Evolutionary conservation across 2,329 filamentous ascomycete genomes (phyloP).

Genomic region (Lecanoromycetidae sp.): DNA sequence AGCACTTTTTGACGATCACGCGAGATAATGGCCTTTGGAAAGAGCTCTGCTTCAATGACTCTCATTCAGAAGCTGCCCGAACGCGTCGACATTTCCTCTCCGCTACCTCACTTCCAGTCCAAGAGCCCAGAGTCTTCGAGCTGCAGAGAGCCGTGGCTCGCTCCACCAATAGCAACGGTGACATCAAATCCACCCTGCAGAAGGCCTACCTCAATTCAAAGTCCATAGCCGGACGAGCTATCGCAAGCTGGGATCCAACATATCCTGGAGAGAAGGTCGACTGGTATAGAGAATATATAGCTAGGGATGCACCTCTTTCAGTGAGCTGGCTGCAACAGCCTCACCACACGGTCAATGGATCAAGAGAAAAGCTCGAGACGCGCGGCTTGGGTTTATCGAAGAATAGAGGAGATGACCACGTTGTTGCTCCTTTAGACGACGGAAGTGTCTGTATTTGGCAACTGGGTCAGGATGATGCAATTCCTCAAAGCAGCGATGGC

Average conservation of each 20-base stretch:
- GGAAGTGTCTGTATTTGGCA: conserved; percentile 86
- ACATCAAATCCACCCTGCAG: background rate
- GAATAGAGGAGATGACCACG: conserved; percentile 42
- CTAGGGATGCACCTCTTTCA: conserved; percentile 61
- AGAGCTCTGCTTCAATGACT: conserved; percentile 58
- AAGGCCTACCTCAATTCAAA: background rate
- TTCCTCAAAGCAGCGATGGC: conserved; percentile 43
- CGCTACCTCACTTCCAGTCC: conserved; percentile 28
- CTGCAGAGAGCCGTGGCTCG: conserved; percentile 16
- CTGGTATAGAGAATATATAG: conserved; percentile 85
- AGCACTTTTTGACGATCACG: conserved; percentile 51
- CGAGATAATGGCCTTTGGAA: conserved; percentile 72
- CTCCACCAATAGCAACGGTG: background rate
- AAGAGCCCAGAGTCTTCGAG: conserved; percentile 31
- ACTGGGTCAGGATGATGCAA: conserved; percentile 36
- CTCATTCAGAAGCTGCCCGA: conserved; percentile 52
- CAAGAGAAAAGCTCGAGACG: conserved; percentile 47
- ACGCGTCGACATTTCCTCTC: conserved; percentile 34
- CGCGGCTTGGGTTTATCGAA: conserved; percentile 59
- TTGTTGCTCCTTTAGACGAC: conserved; percentile 71
- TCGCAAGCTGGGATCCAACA: conserved; percentile 73
- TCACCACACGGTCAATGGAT: conserved; percentile 27
- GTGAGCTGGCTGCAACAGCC: conserved; percentile 67
- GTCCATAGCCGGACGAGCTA: conserved; percentile 27
- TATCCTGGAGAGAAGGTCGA: conserved; percentile 59